Evolutionary conservation across 257 asterid genomes (phyloP).

Genomic region (Scutellaria minor): DNA sequence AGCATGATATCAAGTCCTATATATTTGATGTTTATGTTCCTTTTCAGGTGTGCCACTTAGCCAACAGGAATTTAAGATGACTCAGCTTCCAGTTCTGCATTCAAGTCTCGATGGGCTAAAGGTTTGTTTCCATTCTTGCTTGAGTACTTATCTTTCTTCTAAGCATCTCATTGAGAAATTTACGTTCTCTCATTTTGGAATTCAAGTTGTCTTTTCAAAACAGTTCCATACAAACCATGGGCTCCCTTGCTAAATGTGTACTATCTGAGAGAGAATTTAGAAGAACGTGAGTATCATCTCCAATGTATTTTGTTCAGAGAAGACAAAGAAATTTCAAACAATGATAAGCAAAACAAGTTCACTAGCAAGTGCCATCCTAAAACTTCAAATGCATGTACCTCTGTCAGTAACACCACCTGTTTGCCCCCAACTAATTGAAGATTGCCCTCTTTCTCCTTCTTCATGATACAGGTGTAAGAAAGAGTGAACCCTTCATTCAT

Average conservation of each 20-base stretch:
- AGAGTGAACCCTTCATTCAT: neutral
- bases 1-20: neutral
- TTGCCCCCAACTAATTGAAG: conserved; percentile 16
- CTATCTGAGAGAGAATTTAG: neutral
- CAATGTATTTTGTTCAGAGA: neutral
- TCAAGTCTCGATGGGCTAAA: conserved; percentile 36
- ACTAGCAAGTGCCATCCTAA: neutral
- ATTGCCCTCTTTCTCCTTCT: neutral
- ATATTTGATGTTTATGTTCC: conserved; percentile 23
- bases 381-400: neutral
- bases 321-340: neutral
- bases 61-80: conserved; percentile 24
- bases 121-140: conserved; percentile 27
- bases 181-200: neutral
- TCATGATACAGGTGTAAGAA: neutral
- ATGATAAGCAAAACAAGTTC: neutral
- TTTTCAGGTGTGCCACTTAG: conserved; percentile 42
- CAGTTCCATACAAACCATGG: neutral
- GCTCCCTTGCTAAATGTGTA: neutral
- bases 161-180: neutral
- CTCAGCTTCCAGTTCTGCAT: conserved; percentile 27
- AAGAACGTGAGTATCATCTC: neutral
- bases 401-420: neutral
- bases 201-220: neutral
- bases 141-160: conserved; percentile 11